A percentile compares a stretch with the other conserved stretches of the same genome.
Evolutionary conservation across 1,139 yeast species (phyloP).

Genomic region (Debaryomycetaceae sp.): DNA sequence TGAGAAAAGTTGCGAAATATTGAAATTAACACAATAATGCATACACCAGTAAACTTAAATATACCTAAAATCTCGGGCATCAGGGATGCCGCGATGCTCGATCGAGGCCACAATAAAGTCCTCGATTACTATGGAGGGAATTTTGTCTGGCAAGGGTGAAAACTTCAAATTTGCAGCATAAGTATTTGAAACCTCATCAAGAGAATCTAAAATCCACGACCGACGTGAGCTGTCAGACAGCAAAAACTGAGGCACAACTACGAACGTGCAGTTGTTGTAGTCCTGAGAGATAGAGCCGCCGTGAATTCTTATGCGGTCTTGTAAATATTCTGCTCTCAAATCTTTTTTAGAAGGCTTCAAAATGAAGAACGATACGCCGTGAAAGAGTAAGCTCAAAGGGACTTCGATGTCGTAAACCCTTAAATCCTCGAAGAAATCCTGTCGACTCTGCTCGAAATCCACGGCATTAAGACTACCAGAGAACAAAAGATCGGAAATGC

Average conservation of each 20-base stretch:
- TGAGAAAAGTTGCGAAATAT: not conserved
- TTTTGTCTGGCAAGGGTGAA: slow-evolving; percentile 14
- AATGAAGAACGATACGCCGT: slow-evolving; percentile 21
- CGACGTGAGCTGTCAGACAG: slow-evolving; percentile 6
- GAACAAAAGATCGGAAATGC: slow-evolving; percentile 1
- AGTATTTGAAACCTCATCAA: slow-evolving; percentile 12
- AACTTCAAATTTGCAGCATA: slow-evolving; percentile 20
- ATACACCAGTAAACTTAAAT: not conserved
- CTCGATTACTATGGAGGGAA: slow-evolving; percentile 48
- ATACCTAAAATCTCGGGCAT: slow-evolving; percentile 38
- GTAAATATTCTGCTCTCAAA: slow-evolving; percentile 7
- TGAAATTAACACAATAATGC: not conserved
- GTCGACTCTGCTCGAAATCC: slow-evolving; percentile 8
- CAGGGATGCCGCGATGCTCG: slow-evolving; percentile 35
- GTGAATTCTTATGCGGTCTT: slow-evolving; percentile 24
- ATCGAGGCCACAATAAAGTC: slow-evolving; percentile 44
- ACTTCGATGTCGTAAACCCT: slow-evolving; percentile 8
- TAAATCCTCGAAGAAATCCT: slow-evolving; percentile 7
- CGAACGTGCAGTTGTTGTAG: slow-evolving; percentile 19
- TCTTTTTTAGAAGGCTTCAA: slow-evolving; percentile 8
- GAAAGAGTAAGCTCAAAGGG: slow-evolving; percentile 21
- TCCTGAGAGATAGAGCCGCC: slow-evolving; percentile 25
- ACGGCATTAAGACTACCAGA: slow-evolving; percentile 5
- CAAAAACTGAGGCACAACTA: slow-evolving; percentile 15
- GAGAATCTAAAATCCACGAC: slow-evolving; percentile 5